Conservation (phyloP, 306 rosid genomes). For the Dryas alaskensis region DNA sequence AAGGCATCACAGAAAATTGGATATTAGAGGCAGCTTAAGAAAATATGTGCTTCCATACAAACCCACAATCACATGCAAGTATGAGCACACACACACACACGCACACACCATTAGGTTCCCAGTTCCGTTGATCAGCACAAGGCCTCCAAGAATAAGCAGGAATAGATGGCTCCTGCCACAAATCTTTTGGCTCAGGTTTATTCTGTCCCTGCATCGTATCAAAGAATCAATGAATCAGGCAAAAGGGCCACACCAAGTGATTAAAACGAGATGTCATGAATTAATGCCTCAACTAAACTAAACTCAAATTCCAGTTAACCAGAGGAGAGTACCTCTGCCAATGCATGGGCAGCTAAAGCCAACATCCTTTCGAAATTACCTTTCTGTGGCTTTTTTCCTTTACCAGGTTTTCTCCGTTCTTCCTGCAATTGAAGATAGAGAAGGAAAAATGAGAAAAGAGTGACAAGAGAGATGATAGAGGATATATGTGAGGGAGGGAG, state of each 20-base stretch:
- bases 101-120: conserved; percentile 59
- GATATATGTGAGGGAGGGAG: background rate
- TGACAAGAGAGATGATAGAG: background rate
- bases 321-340: conserved; percentile 73
- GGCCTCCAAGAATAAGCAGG: conserved; percentile 94
- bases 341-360: conserved; percentile 90
- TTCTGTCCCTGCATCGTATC: conserved; percentile 52
- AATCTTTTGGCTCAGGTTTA: conserved; percentile 88
- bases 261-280: background rate
- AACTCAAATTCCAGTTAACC: background rate
- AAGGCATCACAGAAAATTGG: conserved; percentile 29
- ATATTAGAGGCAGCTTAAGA: conserved; percentile 29
- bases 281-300: background rate
- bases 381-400: conserved; percentile 47
- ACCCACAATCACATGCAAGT: background rate
- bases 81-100: no score
- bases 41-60: conserved; percentile 4
- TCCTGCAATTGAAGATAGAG: conserved; percentile 40
- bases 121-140: conserved; percentile 78
- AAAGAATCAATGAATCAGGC: conserved; percentile 33
- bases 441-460: background rate
- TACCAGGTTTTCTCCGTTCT: conserved; percentile 47
- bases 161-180: conserved; percentile 87
- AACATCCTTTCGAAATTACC: conserved; percentile 70
- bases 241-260: conserved; percentile 10